Percentiles rank a stretch among this genome's conserved stretches.
Evolutionary conservation across 768 basidiomycete species (phyloP).

Genomic region (Russula sp.): DNA sequence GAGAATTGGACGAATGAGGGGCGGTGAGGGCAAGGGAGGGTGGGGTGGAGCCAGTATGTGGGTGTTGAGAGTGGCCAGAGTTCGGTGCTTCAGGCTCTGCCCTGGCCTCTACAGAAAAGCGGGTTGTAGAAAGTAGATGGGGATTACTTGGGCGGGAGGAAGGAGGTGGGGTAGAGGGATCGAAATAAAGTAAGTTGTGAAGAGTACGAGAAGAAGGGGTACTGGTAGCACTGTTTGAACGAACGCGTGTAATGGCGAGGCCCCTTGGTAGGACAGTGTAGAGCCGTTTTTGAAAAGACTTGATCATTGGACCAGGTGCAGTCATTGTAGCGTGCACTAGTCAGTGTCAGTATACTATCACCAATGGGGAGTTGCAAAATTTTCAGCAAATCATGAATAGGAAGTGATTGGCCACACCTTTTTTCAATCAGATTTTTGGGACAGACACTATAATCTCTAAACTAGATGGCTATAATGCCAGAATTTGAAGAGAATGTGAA

Average conservation of each 20-base stretch:
- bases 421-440: too few relatives aligned
- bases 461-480: too few relatives aligned
- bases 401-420: too few relatives aligned
- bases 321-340: conserved; percentile 27
- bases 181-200: conserved; percentile 42
- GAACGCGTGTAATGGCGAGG: conserved; percentile 33
- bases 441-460: too few relatives aligned
- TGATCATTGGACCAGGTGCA: conserved; percentile 39
- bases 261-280: conserved; percentile 40
- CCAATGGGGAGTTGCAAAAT: too few relatives aligned
- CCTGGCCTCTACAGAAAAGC: conserved; percentile 42
- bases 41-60: conserved; percentile 30
- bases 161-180: conserved; percentile 33
- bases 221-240: conserved; percentile 37
- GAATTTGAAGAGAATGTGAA: too few relatives aligned
- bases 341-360: too few relatives aligned
- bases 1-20: conserved; percentile 33
- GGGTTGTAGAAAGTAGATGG: conserved; percentile 36
- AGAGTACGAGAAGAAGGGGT: conserved; percentile 36
- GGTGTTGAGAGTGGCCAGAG: conserved; percentile 30
- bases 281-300: conserved; percentile 48
- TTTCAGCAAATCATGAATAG: too few relatives aligned
- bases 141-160: conserved; percentile 38
- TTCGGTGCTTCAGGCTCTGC: conserved; percentile 38
- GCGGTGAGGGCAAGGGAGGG: conserved; percentile 43